These are phyloP conservation scores for Aureobasidium sp. DNA, from an alignment of 2,329 filamentous ascomycete genomes.

Conservation along the genomic window DNA sequence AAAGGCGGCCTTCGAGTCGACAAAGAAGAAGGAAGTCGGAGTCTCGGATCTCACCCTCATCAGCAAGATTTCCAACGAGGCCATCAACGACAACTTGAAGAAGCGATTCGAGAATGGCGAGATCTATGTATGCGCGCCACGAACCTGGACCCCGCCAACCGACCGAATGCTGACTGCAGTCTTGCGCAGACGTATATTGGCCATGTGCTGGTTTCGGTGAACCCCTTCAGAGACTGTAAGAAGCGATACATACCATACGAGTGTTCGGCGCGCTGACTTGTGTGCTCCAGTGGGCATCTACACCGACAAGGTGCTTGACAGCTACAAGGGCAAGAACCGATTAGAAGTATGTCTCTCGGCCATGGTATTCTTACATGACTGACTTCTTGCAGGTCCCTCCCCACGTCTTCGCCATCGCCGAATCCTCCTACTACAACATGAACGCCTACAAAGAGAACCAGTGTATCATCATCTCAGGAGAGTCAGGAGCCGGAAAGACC, in stretches of 20 bases:
- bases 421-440: conserved; percentile 98
- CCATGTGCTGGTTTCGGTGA: conserved; percentile 97
- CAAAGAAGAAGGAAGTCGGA: conserved; percentile 98
- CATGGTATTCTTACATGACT: neutral
- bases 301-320: conserved; percentile 84
- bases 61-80: conserved; percentile 97
- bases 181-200: conserved; percentile 77
- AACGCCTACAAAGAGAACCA: conserved; percentile 99
- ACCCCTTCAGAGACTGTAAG: conserved; percentile 74
- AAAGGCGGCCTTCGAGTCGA: conserved; percentile 91
- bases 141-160: neutral
- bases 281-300: conserved; percentile 65
- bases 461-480: conserved; percentile 97
- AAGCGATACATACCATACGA: neutral
- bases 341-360: conserved; percentile 50
- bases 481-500: conserved; percentile 96
- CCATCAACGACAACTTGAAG: conserved; percentile 98
- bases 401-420: conserved; percentile 95
- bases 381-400: conserved; percentile 41
- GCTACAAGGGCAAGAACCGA: conserved; percentile 93
- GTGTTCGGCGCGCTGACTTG: neutral
- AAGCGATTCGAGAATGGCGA: conserved; percentile 95
- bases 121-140: conserved; percentile 55
- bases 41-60: conserved; percentile 95
- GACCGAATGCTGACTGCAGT: neutral